phyloP scores from a whole-genome alignment of 148 eudicot genomes.

The Rhododendron henanense region DNA sequence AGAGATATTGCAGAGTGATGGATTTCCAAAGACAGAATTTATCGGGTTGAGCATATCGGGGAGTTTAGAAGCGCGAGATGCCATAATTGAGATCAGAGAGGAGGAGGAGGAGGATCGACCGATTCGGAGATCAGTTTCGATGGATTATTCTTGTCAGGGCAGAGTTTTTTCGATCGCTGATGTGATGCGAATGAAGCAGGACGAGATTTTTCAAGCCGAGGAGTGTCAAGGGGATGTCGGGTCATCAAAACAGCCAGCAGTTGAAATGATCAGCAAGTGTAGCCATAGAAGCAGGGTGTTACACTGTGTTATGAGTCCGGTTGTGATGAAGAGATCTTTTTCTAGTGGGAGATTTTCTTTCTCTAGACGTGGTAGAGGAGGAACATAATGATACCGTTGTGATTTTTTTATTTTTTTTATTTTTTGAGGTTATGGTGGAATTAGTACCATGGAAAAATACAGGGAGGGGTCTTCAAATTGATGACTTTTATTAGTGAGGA shows the following conservation, averaged over 20 bases:
- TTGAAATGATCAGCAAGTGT: conserved; percentile 26
- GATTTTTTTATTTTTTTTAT: not conserved
- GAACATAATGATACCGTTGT: conserved; percentile 31
- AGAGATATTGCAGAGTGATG: conserved; percentile 1
- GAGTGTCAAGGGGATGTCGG: conserved; percentile 17
- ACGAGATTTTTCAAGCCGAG: conserved; percentile 18
- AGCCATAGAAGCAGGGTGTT: conserved; percentile 16
- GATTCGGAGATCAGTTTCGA: conserved; percentile 57
- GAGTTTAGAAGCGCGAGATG: conserved; percentile 17
- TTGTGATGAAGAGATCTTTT: conserved; percentile 49
- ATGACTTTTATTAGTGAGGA: not conserved
- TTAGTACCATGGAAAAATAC: not conserved
- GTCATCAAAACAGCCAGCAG: conserved; percentile 19
- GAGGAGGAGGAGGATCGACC: conserved; percentile 6
- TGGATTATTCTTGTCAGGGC: conserved; percentile 39
- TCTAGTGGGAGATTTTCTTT: conserved; percentile 59
- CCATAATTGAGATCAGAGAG: conserved; percentile 24
- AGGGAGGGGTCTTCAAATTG: not conserved
- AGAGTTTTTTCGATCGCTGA: conserved; percentile 43
- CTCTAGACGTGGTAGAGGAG: conserved; percentile 33
- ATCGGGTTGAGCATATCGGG: conserved; percentile 24
- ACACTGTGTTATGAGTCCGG: conserved; percentile 29
- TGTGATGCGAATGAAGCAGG: conserved; percentile 21
- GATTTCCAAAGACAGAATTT: conserved; percentile 11
- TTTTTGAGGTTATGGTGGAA: not conserved